Evolutionary conservation across 139 green algal genomes (phyloP).

Genomic region (Tetratostichococcus sp.): DNA sequence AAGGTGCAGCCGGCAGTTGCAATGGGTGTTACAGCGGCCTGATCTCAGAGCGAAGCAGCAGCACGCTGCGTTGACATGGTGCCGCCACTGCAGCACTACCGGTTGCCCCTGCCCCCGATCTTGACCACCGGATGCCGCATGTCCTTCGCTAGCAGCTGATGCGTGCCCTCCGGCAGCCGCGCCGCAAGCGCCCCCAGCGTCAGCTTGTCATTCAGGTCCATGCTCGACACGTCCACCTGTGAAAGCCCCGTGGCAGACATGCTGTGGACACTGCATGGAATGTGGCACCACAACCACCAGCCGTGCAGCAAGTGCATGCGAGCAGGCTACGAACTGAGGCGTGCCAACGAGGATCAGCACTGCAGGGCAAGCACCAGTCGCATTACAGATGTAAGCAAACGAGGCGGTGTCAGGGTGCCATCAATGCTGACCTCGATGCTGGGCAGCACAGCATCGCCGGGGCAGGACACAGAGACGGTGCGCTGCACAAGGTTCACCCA

Average conservation of each 20-base stretch:
- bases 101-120: conserved; percentile 3
- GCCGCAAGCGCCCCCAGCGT: conserved; percentile 2
- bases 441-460: conserved; percentile 13
- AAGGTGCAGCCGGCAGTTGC: too few species aligned
- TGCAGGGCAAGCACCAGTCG: too few species aligned
- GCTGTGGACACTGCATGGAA: too few species aligned
- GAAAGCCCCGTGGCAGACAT: too few species aligned
- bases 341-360: too few species aligned
- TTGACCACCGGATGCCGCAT: conserved; percentile 21
- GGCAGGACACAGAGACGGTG: conserved; percentile 16
- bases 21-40: too few species aligned
- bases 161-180: conserved; percentile 11
- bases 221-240: background rate
- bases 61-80: too few species aligned
- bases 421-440: conserved; percentile 30
- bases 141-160: conserved; percentile 15
- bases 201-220: conserved; percentile 36
- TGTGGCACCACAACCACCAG: conserved; percentile 2
- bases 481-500: conserved; percentile 36
- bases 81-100: background rate
- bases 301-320: conserved; percentile 17
- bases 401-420: too few species aligned
- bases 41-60: too few species aligned
- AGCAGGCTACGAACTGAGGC: too few species aligned
- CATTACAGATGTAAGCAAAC: too few species aligned